Conservation (phyloP, 2,329 filamentous ascomycete genomes). For the Ascochyta lentis region DNA sequence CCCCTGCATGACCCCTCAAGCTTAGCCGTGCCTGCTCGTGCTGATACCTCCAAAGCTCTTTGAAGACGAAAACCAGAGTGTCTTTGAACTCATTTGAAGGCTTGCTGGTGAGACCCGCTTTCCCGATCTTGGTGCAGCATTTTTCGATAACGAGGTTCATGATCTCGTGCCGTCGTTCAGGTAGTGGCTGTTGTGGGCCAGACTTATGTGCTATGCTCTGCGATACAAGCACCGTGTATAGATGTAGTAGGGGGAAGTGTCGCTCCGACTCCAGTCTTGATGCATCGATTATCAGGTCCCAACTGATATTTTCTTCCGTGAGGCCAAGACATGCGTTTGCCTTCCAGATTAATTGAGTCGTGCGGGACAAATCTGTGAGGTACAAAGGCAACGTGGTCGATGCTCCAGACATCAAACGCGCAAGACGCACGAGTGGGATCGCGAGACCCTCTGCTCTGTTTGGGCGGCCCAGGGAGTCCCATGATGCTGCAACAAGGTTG, state of each 20-base stretch:
- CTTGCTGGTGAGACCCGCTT: slow-evolving; percentile 21
- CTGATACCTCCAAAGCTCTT: slow-evolving; percentile 37
- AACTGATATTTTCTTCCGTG: slow-evolving; percentile 23
- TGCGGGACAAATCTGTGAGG: slow-evolving; percentile 30
- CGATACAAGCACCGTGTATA: slow-evolving; percentile 42
- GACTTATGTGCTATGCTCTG: slow-evolving; percentile 35
- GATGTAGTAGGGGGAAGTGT: slow-evolving; percentile 36
- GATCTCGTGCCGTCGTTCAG: slow-evolving; percentile 24
- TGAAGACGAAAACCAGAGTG: slow-evolving; percentile 31
- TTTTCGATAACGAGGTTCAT: slow-evolving; percentile 38
- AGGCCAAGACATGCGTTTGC: slow-evolving; percentile 37
- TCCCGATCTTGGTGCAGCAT: slow-evolving; percentile 35
- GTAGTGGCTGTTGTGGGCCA: slow-evolving; percentile 17
- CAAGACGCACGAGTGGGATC: slow-evolving; percentile 39
- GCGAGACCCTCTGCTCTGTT: slow-evolving; percentile 32
- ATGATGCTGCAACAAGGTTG: slow-evolving; percentile 33
- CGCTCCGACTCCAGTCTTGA: slow-evolving; percentile 17
- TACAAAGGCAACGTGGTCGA: slow-evolving; percentile 31
- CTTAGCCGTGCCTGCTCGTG: slow-evolving; percentile 31
- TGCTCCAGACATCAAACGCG: slow-evolving; percentile 36
- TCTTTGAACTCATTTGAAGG: slow-evolving; percentile 36
- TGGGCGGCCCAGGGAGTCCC: slow-evolving; percentile 35
- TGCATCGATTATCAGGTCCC: slow-evolving; percentile 34
- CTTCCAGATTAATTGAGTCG: slow-evolving; percentile 36
- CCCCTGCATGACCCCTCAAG: slow-evolving; percentile 34